Base-by-base conservation (phyloP, 2,329 filamentous ascomycete species). In the Diaporthe aspalathi region DNA sequence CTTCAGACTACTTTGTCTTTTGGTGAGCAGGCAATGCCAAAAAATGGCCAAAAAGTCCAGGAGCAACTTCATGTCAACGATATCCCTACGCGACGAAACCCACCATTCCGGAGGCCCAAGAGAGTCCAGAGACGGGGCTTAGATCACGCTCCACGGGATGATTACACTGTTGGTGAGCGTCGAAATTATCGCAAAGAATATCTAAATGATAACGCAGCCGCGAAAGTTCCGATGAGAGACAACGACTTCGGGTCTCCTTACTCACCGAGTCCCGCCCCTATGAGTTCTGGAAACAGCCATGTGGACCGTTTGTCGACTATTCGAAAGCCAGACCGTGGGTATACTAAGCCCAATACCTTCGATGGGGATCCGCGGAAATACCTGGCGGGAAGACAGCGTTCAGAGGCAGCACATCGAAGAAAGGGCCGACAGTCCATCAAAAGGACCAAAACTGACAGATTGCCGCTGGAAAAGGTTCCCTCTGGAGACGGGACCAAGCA, bases 401-500 rank as follows among this genome's bases (percentile, higher is more conserved):
- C 73, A 22, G 71, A 73, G 14, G 71, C 65, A 20, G 66, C 53
- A 11, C 60, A 74, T 27, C 53, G 50, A 54, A 43, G 56, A 45
- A 45, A 56, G 38, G 69, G 70, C 20, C 65, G 67, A 8, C 76
- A 71, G 62, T 74, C 71, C 45, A 70, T 67, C 24, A 74, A 72
- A 52, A 73, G 77, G 17, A 60, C 73, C 14, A 76, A 70, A 54
- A 78, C 75, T 11, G 74, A 77, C 35, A 71, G 69, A 24, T 67
- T 78, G 32, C 77, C 78, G 22, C 74, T 78, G 8, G 77, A 78
- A 57, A 74, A 65, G 2, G 74, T 73, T 8, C 73, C 76, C 4
- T 47, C 57, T 1, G 60, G 50, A 2, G 68, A 56, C 11, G 62
- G 73, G 40, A 75, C 75, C 7, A 65, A 71, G 14, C 45, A 60